A percentile compares a stretch with the other conserved stretches of the same genome.
Conservation (phyloP, 805 yeast species). For the Suhomyces emberorum region DNA sequence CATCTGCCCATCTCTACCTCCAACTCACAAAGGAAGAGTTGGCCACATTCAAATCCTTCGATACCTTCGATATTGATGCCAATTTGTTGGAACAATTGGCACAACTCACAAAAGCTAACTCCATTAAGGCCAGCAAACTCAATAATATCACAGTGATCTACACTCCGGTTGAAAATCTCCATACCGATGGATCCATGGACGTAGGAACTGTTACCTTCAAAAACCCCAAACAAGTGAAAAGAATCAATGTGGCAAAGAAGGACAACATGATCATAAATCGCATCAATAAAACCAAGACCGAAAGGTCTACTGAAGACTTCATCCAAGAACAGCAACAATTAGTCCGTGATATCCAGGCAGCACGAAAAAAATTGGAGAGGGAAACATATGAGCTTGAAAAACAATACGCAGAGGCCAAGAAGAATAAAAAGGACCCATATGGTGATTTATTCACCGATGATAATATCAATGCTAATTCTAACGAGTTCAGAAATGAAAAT, state of each 20-base stretch:
- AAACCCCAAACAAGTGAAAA: constrained; percentile 51
- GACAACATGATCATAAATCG: constrained; percentile 60
- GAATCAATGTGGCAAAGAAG: constrained; percentile 50
- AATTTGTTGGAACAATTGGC: constrained; percentile 49
- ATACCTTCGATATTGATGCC: constrained; percentile 33
- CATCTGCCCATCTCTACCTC: constrained; percentile 75
- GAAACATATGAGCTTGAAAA: constrained; percentile 31
- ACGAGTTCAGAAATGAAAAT: constrained; percentile 48
- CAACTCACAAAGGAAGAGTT: constrained; percentile 49
- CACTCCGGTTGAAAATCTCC: constrained; percentile 71
- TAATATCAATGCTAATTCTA: constrained; percentile 39
- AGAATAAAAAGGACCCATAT: constrained; percentile 28
- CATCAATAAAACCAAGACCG: constrained; percentile 62
- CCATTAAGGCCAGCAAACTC: constrained; percentile 71
- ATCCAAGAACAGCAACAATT: constrained; percentile 25
- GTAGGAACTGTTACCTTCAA: constrained; percentile 77
- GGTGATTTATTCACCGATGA: constrained; percentile 50
- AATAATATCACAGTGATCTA: constrained; percentile 63
- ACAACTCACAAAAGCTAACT: constrained; percentile 73
- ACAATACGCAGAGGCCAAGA: constrained; percentile 38
- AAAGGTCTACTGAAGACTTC: constrained; percentile 47
- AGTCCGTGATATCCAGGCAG: constrained; percentile 32
- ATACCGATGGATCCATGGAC: constrained; percentile 68
- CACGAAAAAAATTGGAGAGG: constrained; percentile 39
- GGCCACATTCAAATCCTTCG: constrained; percentile 41